A percentile compares a stretch with the other conserved stretches of the same genome.
Evolutionary conservation across 352 stramenopile genomes (phyloP).

Genomic region (Globisporangium takayamanum): DNA sequence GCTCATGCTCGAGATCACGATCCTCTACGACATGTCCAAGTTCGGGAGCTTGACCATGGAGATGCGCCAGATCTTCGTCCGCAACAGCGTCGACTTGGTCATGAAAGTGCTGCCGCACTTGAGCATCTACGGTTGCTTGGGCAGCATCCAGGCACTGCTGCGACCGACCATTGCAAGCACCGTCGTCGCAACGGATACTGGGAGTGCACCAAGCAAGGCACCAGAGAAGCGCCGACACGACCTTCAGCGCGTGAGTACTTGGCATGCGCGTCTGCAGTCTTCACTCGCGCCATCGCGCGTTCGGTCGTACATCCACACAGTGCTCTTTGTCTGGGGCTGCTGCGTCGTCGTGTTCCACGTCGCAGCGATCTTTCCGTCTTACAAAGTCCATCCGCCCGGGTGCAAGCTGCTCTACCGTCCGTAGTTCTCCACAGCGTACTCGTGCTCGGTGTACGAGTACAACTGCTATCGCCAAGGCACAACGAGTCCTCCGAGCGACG

Average conservation of each 20-base stretch:
- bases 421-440: constrained; percentile 20
- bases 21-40: constrained; percentile 5
- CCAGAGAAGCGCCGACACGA: too few relatives aligned
- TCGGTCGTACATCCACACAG: not conserved
- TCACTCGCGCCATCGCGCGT: too few relatives aligned
- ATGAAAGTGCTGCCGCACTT: not conserved
- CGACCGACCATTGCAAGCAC: not conserved
- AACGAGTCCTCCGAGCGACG: constrained; percentile 6
- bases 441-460: constrained; percentile 24
- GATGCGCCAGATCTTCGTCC: constrained; percentile 1
- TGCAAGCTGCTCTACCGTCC: constrained; percentile 21
- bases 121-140: constrained; percentile 3
- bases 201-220: too few relatives aligned
- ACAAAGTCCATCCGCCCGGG: not conserved
- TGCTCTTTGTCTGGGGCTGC: constrained; percentile 2
- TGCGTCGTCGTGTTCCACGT: constrained; percentile 2
- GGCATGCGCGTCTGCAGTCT: too few relatives aligned
- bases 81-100: not conserved
- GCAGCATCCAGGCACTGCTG: constrained; percentile 2
- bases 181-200: too few relatives aligned
- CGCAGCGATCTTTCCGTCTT: not conserved
- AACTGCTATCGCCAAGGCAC: constrained; percentile 20
- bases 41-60: constrained; percentile 5
- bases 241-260: too few relatives aligned
- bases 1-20: not conserved